Percentiles rank a stretch among this genome's conserved stretches.
phyloP scores from a whole-genome alignment of 495 filamentous ascomycete species.

The Xylaria longipes region DNA sequence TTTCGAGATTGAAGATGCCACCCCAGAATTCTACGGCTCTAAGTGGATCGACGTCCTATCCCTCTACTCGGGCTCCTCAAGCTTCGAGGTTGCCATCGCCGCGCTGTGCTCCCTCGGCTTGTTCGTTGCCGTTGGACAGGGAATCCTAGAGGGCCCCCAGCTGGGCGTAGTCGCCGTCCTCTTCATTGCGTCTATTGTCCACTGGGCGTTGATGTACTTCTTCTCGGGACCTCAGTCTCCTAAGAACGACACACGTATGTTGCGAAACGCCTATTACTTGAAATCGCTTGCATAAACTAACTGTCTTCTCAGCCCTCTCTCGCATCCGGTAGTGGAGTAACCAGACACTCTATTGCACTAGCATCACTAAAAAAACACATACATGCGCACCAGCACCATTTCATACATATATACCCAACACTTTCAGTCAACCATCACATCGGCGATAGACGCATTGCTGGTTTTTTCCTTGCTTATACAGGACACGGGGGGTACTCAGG shows the following conservation, averaged over 20 bases:
- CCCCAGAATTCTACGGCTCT: conserved; percentile 25
- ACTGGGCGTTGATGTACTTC: conserved; percentile 26
- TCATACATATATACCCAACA: conserved; percentile 11
- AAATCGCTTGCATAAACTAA: background rate
- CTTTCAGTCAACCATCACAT: conserved; percentile 3
- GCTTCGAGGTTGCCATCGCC: conserved; percentile 29
- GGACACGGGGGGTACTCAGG: background rate
- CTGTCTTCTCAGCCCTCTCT: conserved; percentile 15
- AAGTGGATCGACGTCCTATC: conserved; percentile 28
- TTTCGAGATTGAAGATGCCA: conserved; percentile 25
- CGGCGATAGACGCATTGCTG: conserved; percentile 9
- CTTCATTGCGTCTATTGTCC: conserved; percentile 22
- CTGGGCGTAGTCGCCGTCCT: conserved; percentile 23
- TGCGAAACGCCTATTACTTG: background rate
- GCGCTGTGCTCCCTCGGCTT: conserved; percentile 27
- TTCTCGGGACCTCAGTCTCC: conserved; percentile 21
- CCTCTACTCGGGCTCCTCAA: conserved; percentile 28
- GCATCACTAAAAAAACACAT: background rate
- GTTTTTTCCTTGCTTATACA: conserved; percentile 7
- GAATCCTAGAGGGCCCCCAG: conserved; percentile 20
- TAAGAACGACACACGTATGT: conserved; percentile 24
- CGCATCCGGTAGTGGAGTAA: conserved; percentile 16
- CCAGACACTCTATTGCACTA: background rate
- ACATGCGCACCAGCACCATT: conserved; percentile 5
- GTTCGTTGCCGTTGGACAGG: conserved; percentile 23